These are phyloP conservation scores for Zoysia japonica DNA, from an alignment of 176 grass and related monocot species.

Conservation along the genomic window DNA sequence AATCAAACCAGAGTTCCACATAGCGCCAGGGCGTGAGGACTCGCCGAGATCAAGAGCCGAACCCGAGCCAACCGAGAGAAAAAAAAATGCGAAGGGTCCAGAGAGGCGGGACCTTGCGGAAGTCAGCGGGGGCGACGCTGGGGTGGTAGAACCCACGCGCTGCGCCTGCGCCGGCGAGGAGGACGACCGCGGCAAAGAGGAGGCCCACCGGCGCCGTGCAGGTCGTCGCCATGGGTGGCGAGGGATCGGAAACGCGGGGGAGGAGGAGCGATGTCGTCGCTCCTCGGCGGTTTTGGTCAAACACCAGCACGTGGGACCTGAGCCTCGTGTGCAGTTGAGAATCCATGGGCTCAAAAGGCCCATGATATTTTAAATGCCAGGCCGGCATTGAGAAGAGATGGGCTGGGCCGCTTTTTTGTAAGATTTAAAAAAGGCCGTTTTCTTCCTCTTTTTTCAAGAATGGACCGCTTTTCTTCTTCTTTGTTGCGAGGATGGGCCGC, in stretches of 20 bases:
- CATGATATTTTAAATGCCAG: background rate
- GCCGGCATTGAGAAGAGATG: background rate
- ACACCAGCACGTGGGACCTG: conserved; percentile 28
- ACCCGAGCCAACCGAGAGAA: background rate
- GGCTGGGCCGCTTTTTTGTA: background rate
- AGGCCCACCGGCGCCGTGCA: background rate
- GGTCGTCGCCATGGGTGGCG: conserved; percentile 33
- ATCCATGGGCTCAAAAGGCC: background rate
- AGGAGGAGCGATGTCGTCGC: conserved; percentile 4
- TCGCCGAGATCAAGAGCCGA: background rate
- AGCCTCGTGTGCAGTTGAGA: background rate
- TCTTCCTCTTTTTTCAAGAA: too few species aligned
- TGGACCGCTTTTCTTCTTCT: too few species aligned
- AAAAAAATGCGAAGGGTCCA: background rate
- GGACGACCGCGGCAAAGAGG: background rate
- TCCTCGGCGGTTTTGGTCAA: background rate
- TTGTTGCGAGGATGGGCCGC: too few species aligned
- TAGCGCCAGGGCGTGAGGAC: background rate
- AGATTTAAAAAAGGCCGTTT: background rate
- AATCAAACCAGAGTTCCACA: background rate
- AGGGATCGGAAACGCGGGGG: background rate
- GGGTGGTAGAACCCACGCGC: conserved; percentile 67
- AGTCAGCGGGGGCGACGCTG: conserved; percentile 74
- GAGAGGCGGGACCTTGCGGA: conserved; percentile 53
- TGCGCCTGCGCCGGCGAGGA: conserved; percentile 6